Conservation (phyloP, 2,329 filamentous ascomycete genomes). For the Fusarium sp. region DNA sequence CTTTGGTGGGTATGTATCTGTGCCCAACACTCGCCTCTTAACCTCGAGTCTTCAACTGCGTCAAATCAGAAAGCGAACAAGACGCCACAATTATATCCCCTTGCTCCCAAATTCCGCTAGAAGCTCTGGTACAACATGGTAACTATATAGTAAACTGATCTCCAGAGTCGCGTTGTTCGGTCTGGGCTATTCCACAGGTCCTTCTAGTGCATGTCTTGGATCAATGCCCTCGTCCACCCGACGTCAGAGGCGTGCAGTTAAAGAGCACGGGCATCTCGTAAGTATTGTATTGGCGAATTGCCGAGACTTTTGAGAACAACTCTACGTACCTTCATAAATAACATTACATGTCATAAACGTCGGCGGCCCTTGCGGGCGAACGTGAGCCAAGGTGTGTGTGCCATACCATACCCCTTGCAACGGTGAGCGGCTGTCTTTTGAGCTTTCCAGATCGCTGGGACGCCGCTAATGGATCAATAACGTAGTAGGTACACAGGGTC, state of each 20-base stretch:
- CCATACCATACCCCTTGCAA: slow-evolving; percentile 30
- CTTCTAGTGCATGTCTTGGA: slow-evolving; percentile 28
- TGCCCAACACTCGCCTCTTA: slow-evolving; percentile 39
- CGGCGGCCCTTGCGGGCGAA: slow-evolving; percentile 14
- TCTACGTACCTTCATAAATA: not conserved
- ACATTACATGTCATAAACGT: slow-evolving; percentile 5
- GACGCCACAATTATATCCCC: not conserved
- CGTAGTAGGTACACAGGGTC: not conserved
- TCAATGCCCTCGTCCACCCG: slow-evolving; percentile 7
- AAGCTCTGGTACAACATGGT: not conserved
- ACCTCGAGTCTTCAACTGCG: slow-evolving; percentile 17
- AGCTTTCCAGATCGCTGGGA: slow-evolving; percentile 44
- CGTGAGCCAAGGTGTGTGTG: slow-evolving; percentile 8
- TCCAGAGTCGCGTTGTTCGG: not conserved
- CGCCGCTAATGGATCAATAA: slow-evolving; percentile 40
- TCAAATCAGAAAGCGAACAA: slow-evolving; percentile 17
- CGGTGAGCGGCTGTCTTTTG: slow-evolving; percentile 29
- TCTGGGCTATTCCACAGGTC: slow-evolving; percentile 6
- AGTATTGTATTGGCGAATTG: not conserved
- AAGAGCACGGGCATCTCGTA: slow-evolving; percentile 1
- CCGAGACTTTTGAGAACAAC: not conserved
- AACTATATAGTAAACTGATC: not conserved
- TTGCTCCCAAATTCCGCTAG: not conserved
- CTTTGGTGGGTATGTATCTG: slow-evolving; percentile 13
- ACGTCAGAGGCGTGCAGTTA: slow-evolving; percentile 38